Conservation (phyloP, 192 early-diverging fungal genomes). For the Podila verticillata region DNA sequence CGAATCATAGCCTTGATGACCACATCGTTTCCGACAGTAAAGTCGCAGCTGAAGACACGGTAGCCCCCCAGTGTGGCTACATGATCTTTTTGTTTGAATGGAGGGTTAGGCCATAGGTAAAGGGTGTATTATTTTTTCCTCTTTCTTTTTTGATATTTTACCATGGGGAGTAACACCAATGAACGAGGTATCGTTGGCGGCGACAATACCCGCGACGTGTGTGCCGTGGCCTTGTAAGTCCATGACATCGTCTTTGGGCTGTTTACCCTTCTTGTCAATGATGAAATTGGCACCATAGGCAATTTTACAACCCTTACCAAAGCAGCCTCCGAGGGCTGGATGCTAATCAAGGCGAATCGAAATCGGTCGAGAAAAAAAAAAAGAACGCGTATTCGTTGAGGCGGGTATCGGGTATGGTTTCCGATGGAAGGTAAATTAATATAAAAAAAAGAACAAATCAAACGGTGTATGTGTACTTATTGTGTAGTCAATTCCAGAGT, state of each 20-base stretch:
- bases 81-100: background rate
- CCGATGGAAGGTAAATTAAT: too few species aligned
- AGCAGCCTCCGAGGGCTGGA: constrained; percentile 69
- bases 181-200: constrained; percentile 65
- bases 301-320: constrained; percentile 63
- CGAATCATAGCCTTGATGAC: constrained; percentile 75
- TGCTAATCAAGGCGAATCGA: constrained; percentile 49
- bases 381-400: background rate
- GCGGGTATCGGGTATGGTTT: background rate
- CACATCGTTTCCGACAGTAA: constrained; percentile 65
- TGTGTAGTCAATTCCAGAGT: constrained; percentile 5
- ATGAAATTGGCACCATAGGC: constrained; percentile 67
- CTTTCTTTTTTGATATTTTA: background rate
- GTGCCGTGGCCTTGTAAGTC: constrained; percentile 70
- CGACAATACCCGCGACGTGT: constrained; percentile 72
- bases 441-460: too few species aligned
- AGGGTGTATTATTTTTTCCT: too few species aligned
- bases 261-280: constrained; percentile 23
- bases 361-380: too few species aligned
- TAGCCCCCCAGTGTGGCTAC: constrained; percentile 71
- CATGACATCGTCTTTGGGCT: constrained; percentile 51
- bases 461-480: background rate
- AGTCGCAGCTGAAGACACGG: constrained; percentile 80
- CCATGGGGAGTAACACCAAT: constrained; percentile 83
- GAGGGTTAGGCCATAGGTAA: too few species aligned